Percentiles rank a stretch among this genome's conserved stretches.
phyloP scores from a whole-genome alignment of 2,329 filamentous ascomycete species.

The Exophiala dermatitidis region DNA sequence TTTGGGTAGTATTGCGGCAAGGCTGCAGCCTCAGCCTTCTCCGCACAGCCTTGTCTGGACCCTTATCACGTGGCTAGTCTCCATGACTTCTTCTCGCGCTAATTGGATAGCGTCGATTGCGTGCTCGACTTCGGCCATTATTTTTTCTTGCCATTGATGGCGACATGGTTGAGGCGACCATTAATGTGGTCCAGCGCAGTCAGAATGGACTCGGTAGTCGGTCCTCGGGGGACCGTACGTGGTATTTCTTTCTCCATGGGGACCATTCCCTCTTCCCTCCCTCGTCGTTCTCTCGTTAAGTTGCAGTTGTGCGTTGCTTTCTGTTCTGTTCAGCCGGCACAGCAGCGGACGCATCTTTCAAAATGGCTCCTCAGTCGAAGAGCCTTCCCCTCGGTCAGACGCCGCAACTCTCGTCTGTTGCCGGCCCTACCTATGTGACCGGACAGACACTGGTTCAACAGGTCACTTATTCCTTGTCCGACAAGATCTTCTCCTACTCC shows the following conservation, averaged over 20 bases:
- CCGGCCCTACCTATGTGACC: conserved; percentile 84
- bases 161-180: not conserved
- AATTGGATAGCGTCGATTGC: conserved; percentile 1
- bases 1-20: no score
- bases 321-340: conserved; percentile 29
- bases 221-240: conserved; percentile 3
- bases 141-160: not conserved
- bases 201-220: conserved; percentile 10
- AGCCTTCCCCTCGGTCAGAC: conserved; percentile 47
- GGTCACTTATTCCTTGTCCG: conserved; percentile 86
- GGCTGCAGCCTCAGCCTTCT: not conserved
- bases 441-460: conserved; percentile 92
- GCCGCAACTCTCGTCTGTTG: conserved; percentile 53
- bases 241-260: conserved; percentile 4
- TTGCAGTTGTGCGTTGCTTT: conserved; percentile 32
- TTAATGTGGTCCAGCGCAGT: not conserved
- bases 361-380: conserved; percentile 20
- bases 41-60: not conserved
- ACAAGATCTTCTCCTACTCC: conserved; percentile 96
- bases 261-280: conserved; percentile 7
- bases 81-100: not conserved
- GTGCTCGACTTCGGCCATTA: not conserved
- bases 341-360: conserved; percentile 21
- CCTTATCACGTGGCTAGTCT: not conserved
- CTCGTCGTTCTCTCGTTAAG: not conserved